These are phyloP conservation scores for Trametes punicea DNA, from an alignment of 768 basidiomycete species.

Conservation along the genomic window DNA sequence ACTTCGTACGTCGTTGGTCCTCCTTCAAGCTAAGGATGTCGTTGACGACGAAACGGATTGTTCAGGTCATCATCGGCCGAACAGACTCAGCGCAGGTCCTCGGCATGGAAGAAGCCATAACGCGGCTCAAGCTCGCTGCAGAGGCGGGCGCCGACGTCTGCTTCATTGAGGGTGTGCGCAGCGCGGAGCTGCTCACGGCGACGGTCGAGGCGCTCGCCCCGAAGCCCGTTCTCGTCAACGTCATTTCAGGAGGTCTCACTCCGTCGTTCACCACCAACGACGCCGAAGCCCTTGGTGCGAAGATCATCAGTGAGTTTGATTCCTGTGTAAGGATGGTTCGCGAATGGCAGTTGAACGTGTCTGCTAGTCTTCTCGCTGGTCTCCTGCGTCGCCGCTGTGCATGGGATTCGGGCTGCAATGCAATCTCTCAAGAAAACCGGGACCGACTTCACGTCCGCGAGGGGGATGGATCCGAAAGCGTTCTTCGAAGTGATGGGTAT, in stretches of 20 bases:
- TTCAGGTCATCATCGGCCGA: constrained; percentile 71
- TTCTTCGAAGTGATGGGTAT: constrained; percentile 78
- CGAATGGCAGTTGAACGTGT: not conserved
- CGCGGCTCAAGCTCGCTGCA: constrained; percentile 63
- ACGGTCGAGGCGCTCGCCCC: constrained; percentile 69
- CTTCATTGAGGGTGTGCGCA: constrained; percentile 78
- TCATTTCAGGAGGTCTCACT: constrained; percentile 75
- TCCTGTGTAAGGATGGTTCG: too few species aligned
- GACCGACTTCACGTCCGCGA: constrained; percentile 58
- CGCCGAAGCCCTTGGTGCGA: constrained; percentile 68
- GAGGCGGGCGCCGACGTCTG: constrained; percentile 77
- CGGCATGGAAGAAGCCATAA: constrained; percentile 74
- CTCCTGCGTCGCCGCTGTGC: constrained; percentile 73
- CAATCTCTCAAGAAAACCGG: constrained; percentile 72
- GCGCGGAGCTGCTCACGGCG: constrained; percentile 55
- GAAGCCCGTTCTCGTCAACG: constrained; percentile 75
- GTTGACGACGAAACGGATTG: too few species aligned
- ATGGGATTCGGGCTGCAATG: constrained; percentile 78
- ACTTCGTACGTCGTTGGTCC: constrained; percentile 51
- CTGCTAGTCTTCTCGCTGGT: constrained; percentile 67
- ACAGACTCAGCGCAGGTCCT: constrained; percentile 77
- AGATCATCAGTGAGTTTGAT: constrained; percentile 76
- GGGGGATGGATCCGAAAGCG: constrained; percentile 71
- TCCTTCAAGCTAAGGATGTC: too few species aligned
- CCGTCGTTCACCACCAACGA: constrained; percentile 69